Conservation (phyloP, 192 early-diverging fungal genomes). For the Gonapodya prolifera region DNA sequence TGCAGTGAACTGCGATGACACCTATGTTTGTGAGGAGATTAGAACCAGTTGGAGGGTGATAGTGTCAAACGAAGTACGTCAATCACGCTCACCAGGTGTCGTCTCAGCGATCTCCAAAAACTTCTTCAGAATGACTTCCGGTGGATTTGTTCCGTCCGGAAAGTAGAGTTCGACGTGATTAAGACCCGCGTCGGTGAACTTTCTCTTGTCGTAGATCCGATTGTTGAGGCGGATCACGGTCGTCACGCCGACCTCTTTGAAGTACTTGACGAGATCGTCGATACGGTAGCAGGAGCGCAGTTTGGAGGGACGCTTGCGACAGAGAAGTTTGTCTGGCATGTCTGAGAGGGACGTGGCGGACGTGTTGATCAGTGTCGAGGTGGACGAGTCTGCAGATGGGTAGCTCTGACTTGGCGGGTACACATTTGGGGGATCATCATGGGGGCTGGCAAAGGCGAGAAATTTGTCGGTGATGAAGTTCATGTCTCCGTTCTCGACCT, state of each 20-base stretch:
- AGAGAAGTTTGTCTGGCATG: no score
- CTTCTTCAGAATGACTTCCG: conserved; percentile 41
- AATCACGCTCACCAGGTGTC: conserved; percentile 21
- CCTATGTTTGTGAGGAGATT: no score
- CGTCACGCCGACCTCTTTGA: conserved; percentile 28
- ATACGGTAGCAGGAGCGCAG: conserved; percentile 31
- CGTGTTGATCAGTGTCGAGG: no score
- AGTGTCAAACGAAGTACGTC: no score
- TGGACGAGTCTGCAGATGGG: no score
- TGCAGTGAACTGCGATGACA: conserved; percentile 49
- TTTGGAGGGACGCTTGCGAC: no score
- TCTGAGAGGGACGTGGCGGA: no score
- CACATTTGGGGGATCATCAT: conserved; percentile 28
- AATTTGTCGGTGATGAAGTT: conserved; percentile 65
- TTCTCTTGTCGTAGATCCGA: conserved; percentile 42
- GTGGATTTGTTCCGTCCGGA: conserved; percentile 55
- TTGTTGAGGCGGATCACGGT: conserved; percentile 53
- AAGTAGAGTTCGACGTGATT: conserved; percentile 55
- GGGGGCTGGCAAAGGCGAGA: conserved; percentile 53
- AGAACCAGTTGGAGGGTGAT: no score
- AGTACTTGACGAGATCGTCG: conserved; percentile 35
- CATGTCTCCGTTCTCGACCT: conserved; percentile 47
- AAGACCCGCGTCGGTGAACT: conserved; percentile 42
- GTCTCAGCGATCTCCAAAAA: conserved; percentile 56
- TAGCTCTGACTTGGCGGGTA: no score